phyloP scores from a whole-genome alignment of 176 grass and related monocot species.

The Typha latifolia region DNA sequence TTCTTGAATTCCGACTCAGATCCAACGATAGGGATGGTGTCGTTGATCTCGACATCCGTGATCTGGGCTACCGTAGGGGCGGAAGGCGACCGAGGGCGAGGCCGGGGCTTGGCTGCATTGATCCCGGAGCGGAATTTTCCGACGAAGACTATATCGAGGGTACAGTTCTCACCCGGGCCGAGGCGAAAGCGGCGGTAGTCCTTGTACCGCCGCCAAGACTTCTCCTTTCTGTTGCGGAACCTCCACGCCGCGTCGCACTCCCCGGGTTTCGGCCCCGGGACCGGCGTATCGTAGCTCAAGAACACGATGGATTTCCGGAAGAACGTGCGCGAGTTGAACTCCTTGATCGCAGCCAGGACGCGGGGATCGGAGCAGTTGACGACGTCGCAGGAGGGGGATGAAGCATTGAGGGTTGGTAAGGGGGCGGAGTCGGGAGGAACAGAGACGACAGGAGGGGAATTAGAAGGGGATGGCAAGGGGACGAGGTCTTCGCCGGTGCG shows the following conservation, averaged over 20 bases:
- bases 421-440: not conserved
- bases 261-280: constrained; percentile 30
- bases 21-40: constrained; percentile 57
- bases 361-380: constrained; percentile 73
- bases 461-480: constrained; percentile 20
- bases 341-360: constrained; percentile 64
- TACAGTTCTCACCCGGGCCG: constrained; percentile 40
- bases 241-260: constrained; percentile 82
- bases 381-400: not conserved
- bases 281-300: constrained; percentile 68
- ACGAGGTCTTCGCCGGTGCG: constrained; percentile 90
- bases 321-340: constrained; percentile 67
- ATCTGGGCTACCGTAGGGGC: constrained; percentile 5
- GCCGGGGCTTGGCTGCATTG: constrained; percentile 42
- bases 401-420: not conserved
- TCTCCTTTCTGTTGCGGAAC: constrained; percentile 74
- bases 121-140: constrained; percentile 82
- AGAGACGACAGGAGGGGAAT: not conserved
- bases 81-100: not conserved
- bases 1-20: constrained; percentile 77
- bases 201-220: constrained; percentile 81
- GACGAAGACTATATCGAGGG: constrained; percentile 34
- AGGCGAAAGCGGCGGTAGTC: constrained; percentile 79
- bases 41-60: constrained; percentile 67
- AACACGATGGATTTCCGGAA: constrained; percentile 61